Conservation (phyloP, 2,329 filamentous ascomycete genomes). For the Aspergillus costaricaensis region DNA sequence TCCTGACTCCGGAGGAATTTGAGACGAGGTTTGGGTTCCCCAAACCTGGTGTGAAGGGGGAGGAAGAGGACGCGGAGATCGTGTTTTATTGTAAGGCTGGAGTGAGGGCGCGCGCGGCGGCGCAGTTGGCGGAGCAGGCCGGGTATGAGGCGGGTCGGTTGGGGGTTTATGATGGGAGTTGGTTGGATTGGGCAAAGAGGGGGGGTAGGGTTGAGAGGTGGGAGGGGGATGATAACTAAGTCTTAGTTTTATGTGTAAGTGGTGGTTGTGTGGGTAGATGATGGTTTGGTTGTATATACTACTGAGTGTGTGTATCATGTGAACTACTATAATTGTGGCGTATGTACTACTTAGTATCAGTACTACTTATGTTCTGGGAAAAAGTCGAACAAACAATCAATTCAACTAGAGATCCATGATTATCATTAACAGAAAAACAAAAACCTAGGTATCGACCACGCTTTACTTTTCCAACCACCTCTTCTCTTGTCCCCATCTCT, state of each 20-base stretch:
- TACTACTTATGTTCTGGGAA: too few relatives aligned
- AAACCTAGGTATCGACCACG: constrained; percentile 27
- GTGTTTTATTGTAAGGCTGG: constrained; percentile 95
- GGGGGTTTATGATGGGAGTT: constrained; percentile 54
- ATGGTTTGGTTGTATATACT: too few relatives aligned
- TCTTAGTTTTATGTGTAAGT: neutral
- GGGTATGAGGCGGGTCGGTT: constrained; percentile 70
- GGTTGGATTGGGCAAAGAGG: constrained; percentile 75
- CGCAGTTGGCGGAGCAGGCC: constrained; percentile 71
- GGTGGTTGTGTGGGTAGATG: neutral
- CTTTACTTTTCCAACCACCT: constrained; percentile 8
- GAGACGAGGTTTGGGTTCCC: constrained; percentile 76
- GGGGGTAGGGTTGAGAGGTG: constrained; percentile 64
- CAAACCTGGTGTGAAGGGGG: constrained; percentile 62
- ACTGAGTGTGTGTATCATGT: too few relatives aligned
- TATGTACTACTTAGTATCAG: too few relatives aligned
- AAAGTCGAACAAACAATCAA: constrained; percentile 3
- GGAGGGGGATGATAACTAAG: constrained; percentile 30
- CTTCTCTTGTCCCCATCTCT: neutral
- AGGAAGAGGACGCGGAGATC: constrained; percentile 41
- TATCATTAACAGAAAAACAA: constrained; percentile 21
- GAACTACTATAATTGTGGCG: too few relatives aligned
- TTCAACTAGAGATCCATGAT: constrained; percentile 17
- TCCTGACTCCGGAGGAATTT: constrained; percentile 76
- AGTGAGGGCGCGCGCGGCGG: constrained; percentile 76